Conservation (phyloP, 1,284 basidiomycete genomes). For the Ganoderma boninense region DNA sequence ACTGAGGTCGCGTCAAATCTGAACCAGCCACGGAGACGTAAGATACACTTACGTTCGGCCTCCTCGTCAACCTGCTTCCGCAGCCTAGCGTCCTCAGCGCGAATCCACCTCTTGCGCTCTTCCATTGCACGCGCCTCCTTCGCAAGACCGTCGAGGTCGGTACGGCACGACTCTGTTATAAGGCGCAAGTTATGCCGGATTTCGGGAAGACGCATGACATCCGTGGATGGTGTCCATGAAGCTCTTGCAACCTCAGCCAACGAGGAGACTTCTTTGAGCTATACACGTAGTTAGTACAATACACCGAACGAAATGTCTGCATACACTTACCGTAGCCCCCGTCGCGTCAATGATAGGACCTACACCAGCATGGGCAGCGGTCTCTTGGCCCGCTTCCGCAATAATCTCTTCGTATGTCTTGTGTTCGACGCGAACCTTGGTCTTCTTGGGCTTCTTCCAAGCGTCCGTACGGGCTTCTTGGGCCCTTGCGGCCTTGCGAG, state of each 20-base stretch:
- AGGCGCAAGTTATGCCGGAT: constrained; percentile 94
- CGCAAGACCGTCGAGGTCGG: constrained; percentile 87
- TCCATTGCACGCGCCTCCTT: constrained; percentile 87
- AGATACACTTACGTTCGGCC: constrained; percentile 67
- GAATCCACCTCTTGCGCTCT: constrained; percentile 80
- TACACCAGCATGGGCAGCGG: constrained; percentile 57
- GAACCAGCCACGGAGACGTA: background rate
- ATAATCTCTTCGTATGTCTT: constrained; percentile 96
- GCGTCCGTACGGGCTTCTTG: constrained; percentile 72
- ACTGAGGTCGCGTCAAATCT: constrained; percentile 52
- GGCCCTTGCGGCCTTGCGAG: constrained; percentile 51
- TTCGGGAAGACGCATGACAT: constrained; percentile 91
- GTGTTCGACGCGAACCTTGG: constrained; percentile 87
- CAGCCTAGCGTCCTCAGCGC: constrained; percentile 75
- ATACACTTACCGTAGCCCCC: constrained; percentile 78
- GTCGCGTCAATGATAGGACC: constrained; percentile 96
- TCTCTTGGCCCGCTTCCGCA: constrained; percentile 78
- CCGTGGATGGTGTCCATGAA: constrained; percentile 86
- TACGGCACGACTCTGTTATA: constrained; percentile 84
- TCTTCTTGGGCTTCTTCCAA: constrained; percentile 86
- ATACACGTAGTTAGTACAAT: constrained; percentile 6
- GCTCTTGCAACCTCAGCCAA: constrained; percentile 81
- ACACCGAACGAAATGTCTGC: background rate
- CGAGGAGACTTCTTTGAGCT: constrained; percentile 87
- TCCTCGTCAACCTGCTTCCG: constrained; percentile 76